Evolutionary conservation across 768 basidiomycete genomes (phyloP), one percentile per base, ranked within the genome.

Genomic region (Coprinellus aureogranulatus): DNA sequence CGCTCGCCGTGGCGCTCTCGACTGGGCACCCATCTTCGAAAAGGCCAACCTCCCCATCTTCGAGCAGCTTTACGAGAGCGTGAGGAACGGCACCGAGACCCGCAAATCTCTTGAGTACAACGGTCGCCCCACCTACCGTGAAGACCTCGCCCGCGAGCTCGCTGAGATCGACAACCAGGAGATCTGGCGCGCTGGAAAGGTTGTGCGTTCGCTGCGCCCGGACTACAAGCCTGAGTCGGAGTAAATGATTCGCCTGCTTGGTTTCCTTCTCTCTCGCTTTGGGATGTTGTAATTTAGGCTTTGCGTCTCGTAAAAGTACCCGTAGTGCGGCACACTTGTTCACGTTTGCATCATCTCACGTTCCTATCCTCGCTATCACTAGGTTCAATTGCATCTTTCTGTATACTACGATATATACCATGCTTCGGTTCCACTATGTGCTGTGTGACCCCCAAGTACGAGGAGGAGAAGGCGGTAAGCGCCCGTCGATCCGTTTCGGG

Each of bases 1-100:
- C 49, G 97, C 97, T 52, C 94, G 96, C 66, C 96, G 97, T 62
- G 97, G 97, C 67, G 97, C 96, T 42, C 90, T 97, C 62, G 97
- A 98, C 82, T 98, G 97, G 97, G 95, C 96, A 12, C 95, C 94
- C 60, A 77, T 97, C 74, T 94, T 95, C 71, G 94, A 96, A 76
- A 88, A 90, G 76, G 87, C 95, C 62, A 98, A 98, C 79, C 65
- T 88, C 40, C 97, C 97, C 59, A 79, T 98, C 68, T 99, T 98
- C 71, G 93, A 98, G 77, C 77, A 88, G 67, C 88, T 98, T 26
- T 99, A 99, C 78, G 82, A 92, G 80, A 92, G 91, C 72, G 96
- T 98, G 68, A 85, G 80, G 73, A 87, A 98, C 68, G 97, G 97
- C 54, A 91, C 92, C 12, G 97, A 99, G 83, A 98, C 97, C 30